Conservation (phyloP, 2,329 filamentous ascomycete species). For the Alternaria alternata region DNA sequence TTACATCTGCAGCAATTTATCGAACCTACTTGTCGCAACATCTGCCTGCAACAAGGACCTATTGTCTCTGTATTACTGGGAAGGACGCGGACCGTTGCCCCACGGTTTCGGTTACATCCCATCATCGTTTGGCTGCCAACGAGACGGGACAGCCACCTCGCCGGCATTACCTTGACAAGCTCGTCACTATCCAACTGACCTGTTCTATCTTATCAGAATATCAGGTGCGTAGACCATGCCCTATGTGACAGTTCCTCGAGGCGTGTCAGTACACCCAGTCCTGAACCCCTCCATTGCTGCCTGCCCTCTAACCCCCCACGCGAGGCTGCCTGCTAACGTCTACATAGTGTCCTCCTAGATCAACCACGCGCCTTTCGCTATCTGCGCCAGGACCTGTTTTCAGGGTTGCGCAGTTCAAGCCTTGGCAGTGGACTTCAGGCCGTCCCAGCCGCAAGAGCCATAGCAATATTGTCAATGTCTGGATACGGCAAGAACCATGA, state of each 20-base stretch:
- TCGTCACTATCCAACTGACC: conserved; percentile 48
- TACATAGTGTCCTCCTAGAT: conserved; percentile 39
- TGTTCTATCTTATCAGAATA: conserved; percentile 44
- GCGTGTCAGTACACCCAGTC: conserved; percentile 25
- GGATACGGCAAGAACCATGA: conserved; percentile 80
- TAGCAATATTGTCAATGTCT: conserved; percentile 75
- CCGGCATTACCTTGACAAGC: conserved; percentile 18
- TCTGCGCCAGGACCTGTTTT: conserved; percentile 36
- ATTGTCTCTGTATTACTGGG: conserved; percentile 30
- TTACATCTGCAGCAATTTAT: conserved; percentile 27
- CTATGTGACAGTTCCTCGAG: conserved; percentile 20
- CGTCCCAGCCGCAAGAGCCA: conserved; percentile 40
- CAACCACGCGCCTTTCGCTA: conserved; percentile 39
- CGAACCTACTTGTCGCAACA: conserved; percentile 34
- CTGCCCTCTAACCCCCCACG: conserved; percentile 34
- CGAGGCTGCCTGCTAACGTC: conserved; percentile 41
- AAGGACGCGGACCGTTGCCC: conserved; percentile 21
- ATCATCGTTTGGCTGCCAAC: conserved; percentile 21
- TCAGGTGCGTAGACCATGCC: conserved; percentile 43
- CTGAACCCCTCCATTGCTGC: conserved; percentile 36
- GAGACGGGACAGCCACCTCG: conserved; percentile 20
- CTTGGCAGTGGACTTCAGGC: conserved; percentile 62
- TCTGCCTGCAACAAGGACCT: conserved; percentile 28
- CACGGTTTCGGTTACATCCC: conserved; percentile 26
- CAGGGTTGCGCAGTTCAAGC: conserved; percentile 44